Base-by-base conservation (phyloP, 108 stramenopile species). In the Cyclostephanos tholiformis region DNA sequence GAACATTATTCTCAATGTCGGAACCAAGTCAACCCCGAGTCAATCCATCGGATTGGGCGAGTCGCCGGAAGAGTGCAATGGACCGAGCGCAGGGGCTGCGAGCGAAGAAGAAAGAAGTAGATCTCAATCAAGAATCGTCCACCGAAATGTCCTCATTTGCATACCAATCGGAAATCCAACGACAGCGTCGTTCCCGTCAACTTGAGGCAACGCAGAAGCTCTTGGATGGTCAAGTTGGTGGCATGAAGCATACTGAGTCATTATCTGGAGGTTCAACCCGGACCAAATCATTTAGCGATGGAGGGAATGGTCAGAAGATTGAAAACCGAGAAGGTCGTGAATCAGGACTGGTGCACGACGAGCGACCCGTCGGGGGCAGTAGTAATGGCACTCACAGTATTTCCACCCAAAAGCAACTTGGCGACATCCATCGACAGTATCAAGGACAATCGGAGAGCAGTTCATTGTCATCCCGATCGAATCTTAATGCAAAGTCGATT, bases 11-110 rank as follows among this genome's bases (percentile, higher is more conserved):
- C 23, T 27, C 53, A 36, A 62, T 62, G 61, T 43, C 61, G 61
- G 61, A 62, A 62, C 61, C 38, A 1, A 60, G 59, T 20, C 67
- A 67, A 25, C 67, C 75, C 12, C 26, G 70, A 67, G 64, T 71
- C n/a, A 49, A 78, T 27, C 70, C 69, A 26, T 65, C 68, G 29
- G 80, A 81, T 48, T 81, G 80, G 80, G 73, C 80, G 23, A 81
- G 43, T 26, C 80, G 80, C 41, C 46, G 80, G 55, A 69, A 66
- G 64, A 20, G 67, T 60, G 80, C 80, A 32, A 71, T 81, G 78
- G 61, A 66, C 44, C 73, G 80, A 67, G 80, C 80, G 4, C 48
- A 62, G 16, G 80, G 75, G 57, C 65, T 81, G 32, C 35, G 80
- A 35, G 74, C 74, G 3, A 75, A 58, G 43, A 66, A 65, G 58